These are phyloP conservation scores for Mycena pura DNA, from an alignment of 768 basidiomycete species.

Conservation along the genomic window DNA sequence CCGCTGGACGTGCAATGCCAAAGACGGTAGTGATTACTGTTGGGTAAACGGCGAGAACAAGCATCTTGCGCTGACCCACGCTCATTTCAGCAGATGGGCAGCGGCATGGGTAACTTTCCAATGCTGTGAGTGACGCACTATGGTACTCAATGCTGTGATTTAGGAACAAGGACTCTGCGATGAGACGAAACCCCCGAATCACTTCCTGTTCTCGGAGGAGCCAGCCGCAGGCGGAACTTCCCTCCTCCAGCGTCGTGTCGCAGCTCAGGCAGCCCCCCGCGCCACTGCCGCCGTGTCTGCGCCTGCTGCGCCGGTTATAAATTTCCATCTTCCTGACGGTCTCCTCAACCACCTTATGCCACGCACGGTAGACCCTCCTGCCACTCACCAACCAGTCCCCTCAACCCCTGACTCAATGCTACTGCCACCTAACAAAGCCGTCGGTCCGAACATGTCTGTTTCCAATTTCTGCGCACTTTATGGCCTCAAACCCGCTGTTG, in stretches of 20 bases:
- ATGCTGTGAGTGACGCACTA: background rate
- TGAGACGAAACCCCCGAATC: background rate
- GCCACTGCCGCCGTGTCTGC: too few species aligned
- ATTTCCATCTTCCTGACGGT: background rate
- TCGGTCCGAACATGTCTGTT: background rate
- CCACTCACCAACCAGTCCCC: too few species aligned
- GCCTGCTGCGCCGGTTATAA: background rate
- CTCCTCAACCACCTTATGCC: background rate
- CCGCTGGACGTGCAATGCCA: background rate
- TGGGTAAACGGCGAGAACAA: background rate
- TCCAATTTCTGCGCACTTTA: background rate
- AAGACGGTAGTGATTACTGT: constrained; percentile 3
- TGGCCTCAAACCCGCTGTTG: background rate
- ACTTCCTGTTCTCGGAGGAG: background rate
- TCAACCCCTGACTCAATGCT: background rate
- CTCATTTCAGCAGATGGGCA: constrained; percentile 11
- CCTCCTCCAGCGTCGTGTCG: constrained; percentile 2
- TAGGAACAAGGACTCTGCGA: background rate
- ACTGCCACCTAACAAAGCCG: background rate
- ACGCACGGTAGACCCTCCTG: too few species aligned
- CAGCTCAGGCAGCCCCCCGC: background rate
- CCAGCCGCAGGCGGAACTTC: background rate
- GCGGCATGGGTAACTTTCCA: background rate
- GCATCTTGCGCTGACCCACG: background rate
- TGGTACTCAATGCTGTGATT: background rate